These are phyloP conservation scores for Tolypocladium ovalisporum DNA, from an alignment of 2,329 filamentous ascomycete genomes.

Conservation along the genomic window DNA sequence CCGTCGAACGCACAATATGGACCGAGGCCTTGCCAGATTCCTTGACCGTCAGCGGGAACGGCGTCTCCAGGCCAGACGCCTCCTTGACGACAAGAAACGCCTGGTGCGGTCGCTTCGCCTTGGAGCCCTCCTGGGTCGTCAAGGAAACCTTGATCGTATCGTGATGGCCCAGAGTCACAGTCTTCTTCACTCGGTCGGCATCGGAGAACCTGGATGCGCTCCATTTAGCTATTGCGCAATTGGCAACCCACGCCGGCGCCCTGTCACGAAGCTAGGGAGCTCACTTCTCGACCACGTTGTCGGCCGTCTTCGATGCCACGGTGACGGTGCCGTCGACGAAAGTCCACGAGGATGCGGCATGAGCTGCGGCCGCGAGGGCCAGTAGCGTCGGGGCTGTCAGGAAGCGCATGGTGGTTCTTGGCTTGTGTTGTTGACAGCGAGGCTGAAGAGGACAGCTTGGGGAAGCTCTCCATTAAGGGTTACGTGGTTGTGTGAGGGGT, in stretches of 20 bases:
- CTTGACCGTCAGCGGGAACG: slow-evolving; percentile 75
- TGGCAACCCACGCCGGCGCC: not conserved
- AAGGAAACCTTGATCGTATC: slow-evolving; percentile 75
- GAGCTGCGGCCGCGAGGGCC: slow-evolving; percentile 37
- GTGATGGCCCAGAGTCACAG: slow-evolving; percentile 52
- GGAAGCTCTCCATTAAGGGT: slow-evolving; percentile 9
- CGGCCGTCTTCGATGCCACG: slow-evolving; percentile 54
- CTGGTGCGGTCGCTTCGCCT: slow-evolving; percentile 80
- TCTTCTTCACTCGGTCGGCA: slow-evolving; percentile 48
- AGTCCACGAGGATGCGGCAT: slow-evolving; percentile 53
- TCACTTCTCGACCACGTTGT: slow-evolving; percentile 56
- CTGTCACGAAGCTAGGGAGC: slow-evolving; percentile 12
- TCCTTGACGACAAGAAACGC: slow-evolving; percentile 82
- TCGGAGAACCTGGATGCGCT: slow-evolving; percentile 41
- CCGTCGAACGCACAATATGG: slow-evolving; percentile 57
- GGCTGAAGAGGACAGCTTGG: slow-evolving; percentile 20
- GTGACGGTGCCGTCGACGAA: slow-evolving; percentile 64
- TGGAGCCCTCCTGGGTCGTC: slow-evolving; percentile 69
- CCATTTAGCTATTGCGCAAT: not conserved
- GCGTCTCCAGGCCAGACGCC: slow-evolving; percentile 69
- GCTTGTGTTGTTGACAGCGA: slow-evolving; percentile 8
- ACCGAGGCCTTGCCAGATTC: slow-evolving; percentile 78
- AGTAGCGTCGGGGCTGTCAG: slow-evolving; percentile 27
- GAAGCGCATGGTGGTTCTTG: slow-evolving; percentile 24
- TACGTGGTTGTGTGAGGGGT: slow-evolving; percentile 11